These are phyloP conservation scores for Onygena corvina DNA, from an alignment of 2,329 filamentous ascomycete species.

Conservation along the genomic window DNA sequence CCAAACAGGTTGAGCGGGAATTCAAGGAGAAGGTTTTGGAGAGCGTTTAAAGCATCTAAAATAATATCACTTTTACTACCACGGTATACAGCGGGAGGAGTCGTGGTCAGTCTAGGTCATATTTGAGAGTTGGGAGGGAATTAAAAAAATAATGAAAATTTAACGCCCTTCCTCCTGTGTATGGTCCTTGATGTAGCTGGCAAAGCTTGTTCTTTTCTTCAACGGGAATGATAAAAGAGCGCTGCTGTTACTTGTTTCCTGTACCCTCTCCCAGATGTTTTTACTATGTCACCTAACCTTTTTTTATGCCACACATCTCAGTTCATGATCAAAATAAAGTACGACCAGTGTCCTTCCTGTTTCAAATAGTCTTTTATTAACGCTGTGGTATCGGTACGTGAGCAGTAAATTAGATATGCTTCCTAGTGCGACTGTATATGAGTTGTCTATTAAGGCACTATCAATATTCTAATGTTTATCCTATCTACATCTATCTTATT, in stretches of 20 bases:
- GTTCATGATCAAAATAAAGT: conserved; percentile 11
- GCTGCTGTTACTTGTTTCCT: conserved; percentile 3
- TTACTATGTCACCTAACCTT: conserved; percentile 1
- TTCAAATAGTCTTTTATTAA: not conserved
- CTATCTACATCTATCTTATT: not conserved
- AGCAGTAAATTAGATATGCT: not conserved
- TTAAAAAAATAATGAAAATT: conserved; percentile 8
- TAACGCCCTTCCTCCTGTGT: conserved; percentile 2
- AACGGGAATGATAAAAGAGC: conserved; percentile 1
- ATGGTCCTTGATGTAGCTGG: conserved; percentile 7
- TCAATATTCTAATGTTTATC: not conserved
- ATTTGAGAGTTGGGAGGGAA: conserved; percentile 1
- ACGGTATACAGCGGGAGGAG: conserved; percentile 1
- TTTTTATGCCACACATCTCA: not conserved
- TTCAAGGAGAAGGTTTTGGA: conserved; percentile 98
- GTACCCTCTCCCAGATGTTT: conserved; percentile 3
- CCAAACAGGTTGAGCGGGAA: conserved; percentile 59
- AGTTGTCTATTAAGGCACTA: too few relatives aligned
- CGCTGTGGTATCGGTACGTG: not conserved
- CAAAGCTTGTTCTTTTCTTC: conserved; percentile 2
- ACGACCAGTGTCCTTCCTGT: not conserved
- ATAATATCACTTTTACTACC: conserved; percentile 8
- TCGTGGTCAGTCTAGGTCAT: conserved; percentile 6
- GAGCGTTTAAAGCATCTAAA: conserved; percentile 58
- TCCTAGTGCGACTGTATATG: too few relatives aligned